A percentile compares a stretch with the other conserved stretches of the same genome.
phyloP scores from a whole-genome alignment of 441 rosid species.

The Manihot esculenta region DNA sequence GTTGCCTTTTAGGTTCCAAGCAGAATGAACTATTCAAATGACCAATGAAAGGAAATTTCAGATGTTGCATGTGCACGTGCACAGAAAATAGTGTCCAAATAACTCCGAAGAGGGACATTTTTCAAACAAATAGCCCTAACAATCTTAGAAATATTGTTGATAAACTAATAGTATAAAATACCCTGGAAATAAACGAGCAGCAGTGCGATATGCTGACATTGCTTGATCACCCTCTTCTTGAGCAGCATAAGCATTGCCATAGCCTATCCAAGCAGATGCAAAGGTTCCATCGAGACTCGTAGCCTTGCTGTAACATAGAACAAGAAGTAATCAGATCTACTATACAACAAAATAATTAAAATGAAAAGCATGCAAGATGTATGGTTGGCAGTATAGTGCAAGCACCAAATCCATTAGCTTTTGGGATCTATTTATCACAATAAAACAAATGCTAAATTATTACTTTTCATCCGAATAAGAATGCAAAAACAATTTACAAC shows the following conservation, averaged over 20 bases:
- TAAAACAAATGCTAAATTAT: too few relatives aligned
- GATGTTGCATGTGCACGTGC: neutral
- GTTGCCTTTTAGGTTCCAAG: neutral
- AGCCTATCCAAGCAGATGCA: conserved; percentile 92
- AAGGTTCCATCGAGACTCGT: conserved; percentile 78
- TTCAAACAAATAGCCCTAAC: neutral
- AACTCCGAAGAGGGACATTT: neutral
- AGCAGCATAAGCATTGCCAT: conserved; percentile 87
- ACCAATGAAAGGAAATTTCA: neutral
- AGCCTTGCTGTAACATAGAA: conserved; percentile 67
- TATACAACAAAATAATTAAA: neutral
- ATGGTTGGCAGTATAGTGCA: neutral
- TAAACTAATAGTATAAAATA: conserved; percentile 30
- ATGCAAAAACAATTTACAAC: neutral
- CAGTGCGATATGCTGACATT: conserved; percentile 92
- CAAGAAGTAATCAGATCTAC: neutral
- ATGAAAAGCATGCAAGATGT: neutral
- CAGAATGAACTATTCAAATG: neutral
- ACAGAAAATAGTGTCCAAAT: neutral
- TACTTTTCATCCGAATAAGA: neutral
- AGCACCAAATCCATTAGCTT: conserved; percentile 3
- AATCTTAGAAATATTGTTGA: neutral
- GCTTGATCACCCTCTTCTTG: conserved; percentile 97
- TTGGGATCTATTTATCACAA: too few relatives aligned
- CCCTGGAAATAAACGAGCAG: conserved; percentile 97